Evolutionary conservation across 2,329 filamentous ascomycete genomes (phyloP).

Genomic region (Aspergillus carbonarius): DNA sequence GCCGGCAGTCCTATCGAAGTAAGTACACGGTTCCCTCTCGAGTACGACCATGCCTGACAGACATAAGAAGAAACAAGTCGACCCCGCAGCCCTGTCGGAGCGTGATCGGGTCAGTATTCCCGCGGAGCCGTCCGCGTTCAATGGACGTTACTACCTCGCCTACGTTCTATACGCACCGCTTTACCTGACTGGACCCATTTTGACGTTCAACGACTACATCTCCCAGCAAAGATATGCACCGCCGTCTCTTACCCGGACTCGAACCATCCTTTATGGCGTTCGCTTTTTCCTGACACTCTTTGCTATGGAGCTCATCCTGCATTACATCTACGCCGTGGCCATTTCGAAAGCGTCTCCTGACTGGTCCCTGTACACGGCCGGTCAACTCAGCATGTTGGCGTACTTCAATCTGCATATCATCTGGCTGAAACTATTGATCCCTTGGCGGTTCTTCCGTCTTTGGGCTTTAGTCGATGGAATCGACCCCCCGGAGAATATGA

Average conservation of each 20-base stretch:
- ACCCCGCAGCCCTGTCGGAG: constrained; percentile 83
- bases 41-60: constrained; percentile 26
- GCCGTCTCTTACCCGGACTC: constrained; percentile 65
- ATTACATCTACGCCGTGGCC: constrained; percentile 90
- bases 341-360: constrained; percentile 78
- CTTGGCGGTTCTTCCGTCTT: constrained; percentile 98
- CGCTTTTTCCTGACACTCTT: constrained; percentile 79
- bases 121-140: constrained; percentile 66
- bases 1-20: constrained; percentile 76
- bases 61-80: constrained; percentile 96
- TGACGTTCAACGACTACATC: constrained; percentile 98
- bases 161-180: constrained; percentile 90
- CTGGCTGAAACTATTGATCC: constrained; percentile 94
- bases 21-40: constrained; percentile 36
- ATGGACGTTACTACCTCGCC: constrained; percentile 83
- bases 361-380: constrained; percentile 81
- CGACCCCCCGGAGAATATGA: constrained; percentile 97
- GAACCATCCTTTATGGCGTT: constrained; percentile 77
- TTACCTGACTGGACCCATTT: constrained; percentile 86
- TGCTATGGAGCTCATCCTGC: constrained; percentile 85
- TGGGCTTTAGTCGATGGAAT: constrained; percentile 89
- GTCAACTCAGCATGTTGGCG: constrained; percentile 84
- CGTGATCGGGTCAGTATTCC: constrained; percentile 78
- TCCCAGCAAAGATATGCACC: constrained; percentile 75
- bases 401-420: constrained; percentile 97